Conservation (phyloP, 305 asterid species). For the Fraxinus sp. region DNA sequence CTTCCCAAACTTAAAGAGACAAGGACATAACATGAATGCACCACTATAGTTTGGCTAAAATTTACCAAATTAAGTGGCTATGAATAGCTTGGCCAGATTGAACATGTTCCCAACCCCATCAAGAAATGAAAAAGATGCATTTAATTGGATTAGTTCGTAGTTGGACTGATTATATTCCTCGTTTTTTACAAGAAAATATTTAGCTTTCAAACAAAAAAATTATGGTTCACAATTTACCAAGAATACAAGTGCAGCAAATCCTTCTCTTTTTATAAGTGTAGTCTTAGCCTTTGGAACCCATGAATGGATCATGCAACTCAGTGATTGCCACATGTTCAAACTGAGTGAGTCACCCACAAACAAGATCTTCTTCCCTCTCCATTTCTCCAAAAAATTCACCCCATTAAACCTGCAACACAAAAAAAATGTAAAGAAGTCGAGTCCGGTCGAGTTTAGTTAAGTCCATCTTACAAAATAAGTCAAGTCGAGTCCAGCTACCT, state of each 20-base stretch:
- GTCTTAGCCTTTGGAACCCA: not conserved
- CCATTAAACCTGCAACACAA: conserved; percentile 11
- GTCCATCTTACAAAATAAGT: not conserved
- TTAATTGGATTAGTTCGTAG: not conserved
- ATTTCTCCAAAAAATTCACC: not conserved
- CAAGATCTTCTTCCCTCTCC: conserved; percentile 20
- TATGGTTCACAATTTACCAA: conserved; percentile 39
- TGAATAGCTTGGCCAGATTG: not conserved
- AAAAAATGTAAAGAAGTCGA: not conserved
- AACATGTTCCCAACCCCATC: not conserved
- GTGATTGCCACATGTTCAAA: conserved; percentile 14
- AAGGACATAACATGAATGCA: conserved; percentile 32
- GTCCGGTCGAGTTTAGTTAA: not conserved
- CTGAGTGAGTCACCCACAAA: conserved; percentile 15
- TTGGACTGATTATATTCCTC: not conserved
- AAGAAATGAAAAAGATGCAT: not conserved
- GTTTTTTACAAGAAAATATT: not conserved
- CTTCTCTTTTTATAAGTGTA: conserved; percentile 16
- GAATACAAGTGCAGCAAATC: conserved; percentile 52
- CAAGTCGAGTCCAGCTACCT: not conserved
- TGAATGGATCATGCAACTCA: conserved; percentile 8
- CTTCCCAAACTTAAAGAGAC: conserved; percentile 18
- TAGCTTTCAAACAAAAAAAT: not conserved
- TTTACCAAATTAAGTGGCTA: not conserved
- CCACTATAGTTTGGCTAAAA: not conserved